Percentiles rank a stretch among this genome's conserved stretches.
These are phyloP conservation scores for Phytopythium cucurbitacearum DNA, from an alignment of 352 stramenopile genomes.

Conservation along the genomic window DNA sequence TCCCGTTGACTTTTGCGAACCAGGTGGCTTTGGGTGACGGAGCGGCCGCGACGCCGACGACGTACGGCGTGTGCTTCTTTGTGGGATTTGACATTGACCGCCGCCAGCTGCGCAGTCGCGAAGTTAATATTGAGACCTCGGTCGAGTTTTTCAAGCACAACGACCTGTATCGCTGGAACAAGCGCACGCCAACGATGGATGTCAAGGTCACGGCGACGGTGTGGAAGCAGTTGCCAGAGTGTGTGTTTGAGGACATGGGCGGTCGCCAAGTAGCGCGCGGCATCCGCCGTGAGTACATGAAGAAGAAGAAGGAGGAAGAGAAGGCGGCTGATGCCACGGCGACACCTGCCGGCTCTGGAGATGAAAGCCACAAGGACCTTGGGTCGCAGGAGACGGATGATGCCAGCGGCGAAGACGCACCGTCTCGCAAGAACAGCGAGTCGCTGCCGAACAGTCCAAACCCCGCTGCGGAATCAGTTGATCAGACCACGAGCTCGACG, in stretches of 20 bases:
- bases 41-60: constrained; percentile 33
- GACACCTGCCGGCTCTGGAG: constrained; percentile 29
- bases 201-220: constrained; percentile 79
- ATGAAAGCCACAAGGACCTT: constrained; percentile 47
- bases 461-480: constrained; percentile 32
- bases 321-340: constrained; percentile 46
- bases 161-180: constrained; percentile 87
- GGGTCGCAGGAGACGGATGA: constrained; percentile 65
- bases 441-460: constrained; percentile 38
- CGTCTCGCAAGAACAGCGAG: constrained; percentile 31
- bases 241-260: constrained; percentile 86
- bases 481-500: constrained; percentile 12
- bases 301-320: constrained; percentile 87
- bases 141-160: constrained; percentile 90
- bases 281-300: constrained; percentile 68
- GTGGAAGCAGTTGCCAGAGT: constrained; percentile 84
- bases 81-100: constrained; percentile 84
- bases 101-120: constrained; percentile 63
- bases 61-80: constrained; percentile 82
- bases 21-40: constrained; percentile 4
- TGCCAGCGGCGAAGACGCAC: constrained; percentile 25
- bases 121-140: constrained; percentile 83
- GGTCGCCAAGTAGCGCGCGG: constrained; percentile 52
- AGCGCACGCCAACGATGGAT: constrained; percentile 82
- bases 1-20: constrained; percentile 59